Base-by-base conservation (phyloP, 768 basidiomycete genomes). In the Lentinus tigrinus region DNA sequence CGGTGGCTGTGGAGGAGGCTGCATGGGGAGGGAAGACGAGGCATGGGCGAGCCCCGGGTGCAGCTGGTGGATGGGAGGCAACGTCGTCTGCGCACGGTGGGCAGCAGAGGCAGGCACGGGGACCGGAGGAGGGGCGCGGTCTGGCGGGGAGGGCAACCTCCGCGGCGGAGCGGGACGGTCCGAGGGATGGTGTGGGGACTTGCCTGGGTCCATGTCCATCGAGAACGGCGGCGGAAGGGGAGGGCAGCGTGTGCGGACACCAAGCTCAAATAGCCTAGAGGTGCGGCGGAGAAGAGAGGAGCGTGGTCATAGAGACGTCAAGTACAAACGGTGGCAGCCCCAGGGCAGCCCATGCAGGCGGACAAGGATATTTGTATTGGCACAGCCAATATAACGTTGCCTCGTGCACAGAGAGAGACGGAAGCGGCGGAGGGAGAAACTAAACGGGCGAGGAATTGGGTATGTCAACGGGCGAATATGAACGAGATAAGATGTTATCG, bases 1-100 rank as follows among this genome's bases (percentile, higher is more conserved):
- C 42, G 13, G 68, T 43, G 61, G 71, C 71, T 23, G 71, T 47
- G 19, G 69, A 65, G 38, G 67, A 39, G 65, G 71, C 21, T 63
- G 58, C 7, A 71, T 58, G 34, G 62, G 72, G 57, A 66, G 63
- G 49, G 76, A n/a, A n/a, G n/a, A n/a, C n/a, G n/a, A 75, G 8
- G 85, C 74, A n/a, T 80, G 81, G 3, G 82, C 80, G 21, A 86
- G 79, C 70, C 83, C 84, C 27, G 84, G 85, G 68, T 88, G 85
- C 23, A 89, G 75, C 34, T 86, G 82, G 50, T 83, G 83, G 65
- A 90, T 89, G 49, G 88, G 83, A 4, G 88, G 88, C 26, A 89
- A 76, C 44, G 70, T 72, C 10, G 63, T 73, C 46, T 69, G 72
- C 63, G 73, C 28, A 19, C 56, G 31, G 31, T n/a, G 48, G 68